phyloP scores from a whole-genome alignment of 2,329 filamentous ascomycete species.

The Hirsutella rhossiliensis region DNA sequence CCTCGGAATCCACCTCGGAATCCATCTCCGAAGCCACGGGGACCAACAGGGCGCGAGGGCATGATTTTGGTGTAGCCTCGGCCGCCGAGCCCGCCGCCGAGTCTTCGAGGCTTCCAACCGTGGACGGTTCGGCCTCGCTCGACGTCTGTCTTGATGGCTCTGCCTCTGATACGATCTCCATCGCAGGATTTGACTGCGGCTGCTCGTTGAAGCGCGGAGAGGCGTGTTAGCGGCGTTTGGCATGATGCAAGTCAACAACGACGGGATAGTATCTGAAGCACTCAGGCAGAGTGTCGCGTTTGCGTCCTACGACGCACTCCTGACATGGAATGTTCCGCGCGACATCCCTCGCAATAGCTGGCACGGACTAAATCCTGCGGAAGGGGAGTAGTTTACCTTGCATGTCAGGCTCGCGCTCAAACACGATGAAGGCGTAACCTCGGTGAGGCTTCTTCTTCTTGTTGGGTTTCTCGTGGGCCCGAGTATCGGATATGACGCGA shows the following conservation, averaged over 20 bases:
- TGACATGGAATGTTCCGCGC: background rate
- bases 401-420: conserved; percentile 96
- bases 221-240: conserved; percentile 60
- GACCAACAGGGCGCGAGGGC: conserved; percentile 57
- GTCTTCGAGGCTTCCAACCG: conserved; percentile 83
- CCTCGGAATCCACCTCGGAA: conserved; percentile 31
- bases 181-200: conserved; percentile 81
- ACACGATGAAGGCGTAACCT: conserved; percentile 95
- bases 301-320: too few relatives aligned
- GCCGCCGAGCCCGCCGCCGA: conserved; percentile 85
- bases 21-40: conserved; percentile 46
- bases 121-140: conserved; percentile 90
- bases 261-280: too few relatives aligned
- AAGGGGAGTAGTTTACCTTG: conserved; percentile 57
- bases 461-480: conserved; percentile 54
- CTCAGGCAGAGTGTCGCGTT: too few relatives aligned
- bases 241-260: conserved; percentile 11
- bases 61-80: conserved; percentile 82
- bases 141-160: conserved; percentile 87
- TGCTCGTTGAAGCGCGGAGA: conserved; percentile 39
- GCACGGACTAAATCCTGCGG: background rate
- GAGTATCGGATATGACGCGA: conserved; percentile 71
- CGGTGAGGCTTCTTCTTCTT: conserved; percentile 73
- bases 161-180: conserved; percentile 84
- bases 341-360: background rate